A percentile compares a stretch with the other conserved stretches of the same genome.
Evolutionary conservation across 225 moss, liverwort and hornwort species (phyloP).

Genomic region (Rhytidiadelphus loreus): DNA sequence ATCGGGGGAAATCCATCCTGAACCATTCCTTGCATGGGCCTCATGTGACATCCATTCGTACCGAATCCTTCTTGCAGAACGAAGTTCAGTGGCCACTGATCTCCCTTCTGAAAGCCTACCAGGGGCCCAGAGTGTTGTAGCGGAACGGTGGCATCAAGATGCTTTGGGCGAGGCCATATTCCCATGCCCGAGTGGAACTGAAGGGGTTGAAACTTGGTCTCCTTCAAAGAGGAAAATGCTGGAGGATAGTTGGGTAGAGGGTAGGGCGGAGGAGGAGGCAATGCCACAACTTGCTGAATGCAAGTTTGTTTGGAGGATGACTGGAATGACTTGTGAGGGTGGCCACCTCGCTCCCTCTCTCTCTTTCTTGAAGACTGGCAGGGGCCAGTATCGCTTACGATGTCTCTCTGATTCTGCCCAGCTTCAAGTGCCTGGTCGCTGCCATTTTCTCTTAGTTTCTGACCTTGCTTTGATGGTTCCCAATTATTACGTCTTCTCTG

Average conservation of each 20-base stretch:
- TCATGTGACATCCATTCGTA: not conserved
- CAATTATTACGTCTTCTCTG: constrained; percentile 18
- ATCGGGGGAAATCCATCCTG: constrained; percentile 16
- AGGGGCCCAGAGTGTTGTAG: constrained; percentile 8
- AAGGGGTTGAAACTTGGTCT: constrained; percentile 19
- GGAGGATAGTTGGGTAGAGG: constrained; percentile 27
- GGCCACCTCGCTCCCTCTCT: constrained; percentile 12
- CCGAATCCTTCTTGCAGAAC: constrained; percentile 18
- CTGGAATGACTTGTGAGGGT: not conserved
- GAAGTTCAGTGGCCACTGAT: constrained; percentile 23
- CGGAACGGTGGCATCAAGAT: constrained; percentile 18
- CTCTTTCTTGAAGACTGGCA: constrained; percentile 19
- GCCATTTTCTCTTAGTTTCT: constrained; percentile 7
- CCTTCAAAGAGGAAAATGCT: constrained; percentile 30
- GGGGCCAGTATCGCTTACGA: not conserved
- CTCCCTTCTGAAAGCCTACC: constrained; percentile 26
- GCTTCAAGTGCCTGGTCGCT: constrained; percentile 7
- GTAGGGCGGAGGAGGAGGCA: constrained; percentile 26
- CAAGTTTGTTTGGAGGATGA: constrained; percentile 23
- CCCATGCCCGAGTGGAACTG: constrained; percentile 18
- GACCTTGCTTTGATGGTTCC: constrained; percentile 19
- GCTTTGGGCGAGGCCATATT: constrained; percentile 35
- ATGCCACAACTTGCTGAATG: not conserved
- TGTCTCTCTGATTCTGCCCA: constrained; percentile 15
- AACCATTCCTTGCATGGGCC: constrained; percentile 15